A percentile compares a stretch with the other conserved stretches of the same genome.
Conservation (phyloP, 2,329 filamentous ascomycete genomes). For the Trichoderma hamatum region DNA sequence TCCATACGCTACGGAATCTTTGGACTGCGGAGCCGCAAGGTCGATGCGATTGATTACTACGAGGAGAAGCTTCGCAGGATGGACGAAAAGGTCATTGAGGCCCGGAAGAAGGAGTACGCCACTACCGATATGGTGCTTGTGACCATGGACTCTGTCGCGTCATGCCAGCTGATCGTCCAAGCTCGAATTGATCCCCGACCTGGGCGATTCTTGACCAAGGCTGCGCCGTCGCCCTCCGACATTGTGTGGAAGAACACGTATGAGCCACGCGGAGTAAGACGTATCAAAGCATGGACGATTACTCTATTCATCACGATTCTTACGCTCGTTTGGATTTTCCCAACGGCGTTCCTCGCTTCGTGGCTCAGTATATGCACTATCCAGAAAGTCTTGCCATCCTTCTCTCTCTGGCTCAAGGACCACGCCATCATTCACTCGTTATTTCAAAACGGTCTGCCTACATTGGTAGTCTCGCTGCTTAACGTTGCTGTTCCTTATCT, state of each 20-base stretch:
- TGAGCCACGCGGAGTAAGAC: constrained; percentile 70
- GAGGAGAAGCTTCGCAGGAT: constrained; percentile 79
- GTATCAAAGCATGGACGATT: constrained; percentile 79
- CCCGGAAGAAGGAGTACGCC: constrained; percentile 74
- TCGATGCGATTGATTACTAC: constrained; percentile 94
- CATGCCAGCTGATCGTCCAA: constrained; percentile 93
- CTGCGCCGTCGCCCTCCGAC: constrained; percentile 85
- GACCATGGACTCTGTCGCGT: constrained; percentile 93
- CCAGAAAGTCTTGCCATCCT: constrained; percentile 67
- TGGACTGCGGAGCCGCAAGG: constrained; percentile 68
- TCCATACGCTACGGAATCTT: constrained; percentile 80
- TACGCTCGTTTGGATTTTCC: constrained; percentile 84
- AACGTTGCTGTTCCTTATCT: constrained; percentile 90
- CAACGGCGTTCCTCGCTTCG: constrained; percentile 77
- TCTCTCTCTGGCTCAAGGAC: constrained; percentile 67
- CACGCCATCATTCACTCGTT: constrained; percentile 75
- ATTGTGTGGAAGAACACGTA: constrained; percentile 98
- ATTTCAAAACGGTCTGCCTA: constrained; percentile 86
- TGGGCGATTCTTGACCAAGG: constrained; percentile 79
- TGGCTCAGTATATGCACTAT: constrained; percentile 83
- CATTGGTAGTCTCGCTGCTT: constrained; percentile 80
- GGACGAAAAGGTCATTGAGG: constrained; percentile 71
- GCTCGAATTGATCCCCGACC: constrained; percentile 90
- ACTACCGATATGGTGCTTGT: constrained; percentile 89
- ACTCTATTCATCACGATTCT: constrained; percentile 81